Evolutionary conservation across 108 stramenopile genomes (phyloP).

Genomic region (Fistulifera solaris): DNA sequence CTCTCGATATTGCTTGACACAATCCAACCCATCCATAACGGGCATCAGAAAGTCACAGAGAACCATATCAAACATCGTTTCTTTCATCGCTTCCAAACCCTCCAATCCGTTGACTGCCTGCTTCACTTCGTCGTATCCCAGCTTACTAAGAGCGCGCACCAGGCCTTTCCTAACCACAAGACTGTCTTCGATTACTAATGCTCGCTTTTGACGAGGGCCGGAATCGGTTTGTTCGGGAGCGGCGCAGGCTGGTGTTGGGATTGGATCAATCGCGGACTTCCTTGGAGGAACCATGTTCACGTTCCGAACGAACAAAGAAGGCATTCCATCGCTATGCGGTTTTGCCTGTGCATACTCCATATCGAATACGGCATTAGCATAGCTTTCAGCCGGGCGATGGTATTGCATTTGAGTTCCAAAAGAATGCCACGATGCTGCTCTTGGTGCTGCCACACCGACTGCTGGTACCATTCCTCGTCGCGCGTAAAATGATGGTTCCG

Average conservation of each 20-base stretch:
- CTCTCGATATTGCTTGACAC: slow-evolving; percentile 52
- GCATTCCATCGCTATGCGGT: background rate
- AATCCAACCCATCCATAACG: slow-evolving; percentile 73
- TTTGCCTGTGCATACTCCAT: background rate
- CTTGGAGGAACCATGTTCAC: background rate
- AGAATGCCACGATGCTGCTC: too few species aligned
- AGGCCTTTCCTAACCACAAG: slow-evolving; percentile 56
- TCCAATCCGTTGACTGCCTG: slow-evolving; percentile 65
- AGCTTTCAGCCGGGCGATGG: background rate
- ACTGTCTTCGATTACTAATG: slow-evolving; percentile 59
- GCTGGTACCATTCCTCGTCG: too few species aligned
- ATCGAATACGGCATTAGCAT: background rate
- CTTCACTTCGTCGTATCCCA: slow-evolving; percentile 42
- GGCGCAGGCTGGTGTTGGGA: background rate
- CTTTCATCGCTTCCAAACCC: slow-evolving; percentile 44
- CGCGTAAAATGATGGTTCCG: too few species aligned
- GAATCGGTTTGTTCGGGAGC: background rate
- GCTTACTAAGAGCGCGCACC: slow-evolving; percentile 34
- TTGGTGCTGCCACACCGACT: too few species aligned
- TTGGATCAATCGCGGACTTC: background rate
- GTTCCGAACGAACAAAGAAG: background rate
- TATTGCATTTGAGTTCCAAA: background rate
- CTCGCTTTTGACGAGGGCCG: slow-evolving; percentile 9
- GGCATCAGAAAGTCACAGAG: slow-evolving; percentile 81
- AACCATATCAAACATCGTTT: slow-evolving; percentile 43